Evolutionary conservation across 1,139 yeast genomes (phyloP), one percentile per base, ranked within the genome.

Genomic region (Pichia sp.): DNA sequence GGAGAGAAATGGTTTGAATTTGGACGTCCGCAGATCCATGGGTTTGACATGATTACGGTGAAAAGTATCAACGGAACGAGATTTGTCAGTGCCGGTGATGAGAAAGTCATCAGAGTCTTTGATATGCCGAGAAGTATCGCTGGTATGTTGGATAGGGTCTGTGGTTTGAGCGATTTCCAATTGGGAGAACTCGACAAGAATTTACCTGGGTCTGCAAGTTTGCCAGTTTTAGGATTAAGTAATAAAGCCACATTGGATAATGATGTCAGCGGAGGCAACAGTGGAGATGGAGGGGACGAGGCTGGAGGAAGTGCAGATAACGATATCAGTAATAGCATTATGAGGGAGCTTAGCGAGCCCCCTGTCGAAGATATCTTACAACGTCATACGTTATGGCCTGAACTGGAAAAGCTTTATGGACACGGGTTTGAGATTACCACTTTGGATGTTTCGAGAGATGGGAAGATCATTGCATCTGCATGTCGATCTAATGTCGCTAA

Each of bases 21-120:
- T 69, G 90, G 97, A 1, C 79, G 99, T 63, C 99, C 99, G 0
- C 99, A 95, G 68, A 93, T 95, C 60, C 99, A 95, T 69, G 99
- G 99, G 12, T 95, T 90, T 67, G 98, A 95, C 68, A 91, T 95
- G 97, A 79, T 89, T 47, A 84, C 96, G 61, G 75, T 88, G n/a
- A 83, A 83, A 50, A 77, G 85, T 24, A 70, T 93, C 29, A 72
- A 80, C 27, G 71, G 77, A 47, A 76, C 87, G 1, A 75, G 80
- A 58, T 92, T 88, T 72, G 90, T 92, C 4, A 89, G 97, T 56
- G 98, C 93, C 16, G 99, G 97, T 48, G 99, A 95, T 68, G 99
- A 95, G 67, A 95, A 95, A 72, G 85, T 91, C 14, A 72, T 93
- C 60, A 77, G 99, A 60, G 89, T 91, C 2, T 95, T 95, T 67